These are phyloP conservation scores for Withania somnifera DNA, from an alignment of 305 asterid genomes.

Conservation along the genomic window DNA sequence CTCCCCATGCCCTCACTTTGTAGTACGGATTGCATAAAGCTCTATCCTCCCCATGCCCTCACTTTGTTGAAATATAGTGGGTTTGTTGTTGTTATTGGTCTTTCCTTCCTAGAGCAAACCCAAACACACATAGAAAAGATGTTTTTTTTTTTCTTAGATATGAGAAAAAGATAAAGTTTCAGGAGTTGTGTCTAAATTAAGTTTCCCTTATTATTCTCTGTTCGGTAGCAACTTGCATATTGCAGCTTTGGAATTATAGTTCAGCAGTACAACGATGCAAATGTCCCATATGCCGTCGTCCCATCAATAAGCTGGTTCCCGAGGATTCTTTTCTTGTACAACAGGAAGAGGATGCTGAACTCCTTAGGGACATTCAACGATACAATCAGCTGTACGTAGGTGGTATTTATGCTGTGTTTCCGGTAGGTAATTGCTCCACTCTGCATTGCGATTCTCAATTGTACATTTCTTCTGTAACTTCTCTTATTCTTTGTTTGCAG, in stretches of 20 bases:
- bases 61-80: no score
- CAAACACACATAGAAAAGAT: not conserved
- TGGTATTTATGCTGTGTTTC: constrained; percentile 23
- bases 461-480: not conserved
- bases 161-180: not conserved
- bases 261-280: constrained; percentile 32
- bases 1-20: no score
- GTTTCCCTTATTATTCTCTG: not conserved
- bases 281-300: constrained; percentile 44
- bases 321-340: constrained; percentile 11
- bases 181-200: not conserved
- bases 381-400: constrained; percentile 35
- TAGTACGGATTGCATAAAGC: no score
- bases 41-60: no score
- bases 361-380: constrained; percentile 23
- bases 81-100: no score
- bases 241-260: no score
- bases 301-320: constrained; percentile 30
- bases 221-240: constrained; percentile 7
- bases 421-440: constrained; percentile 15
- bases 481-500: no score
- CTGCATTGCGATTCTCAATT: not conserved
- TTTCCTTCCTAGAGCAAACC: not conserved
- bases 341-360: constrained; percentile 19
- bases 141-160: not conserved